A percentile compares a stretch with the other conserved stretches of the same genome.
Evolutionary conservation across 1,139 yeast genomes (phyloP).

Genomic region (Arxiozyma telluris): DNA sequence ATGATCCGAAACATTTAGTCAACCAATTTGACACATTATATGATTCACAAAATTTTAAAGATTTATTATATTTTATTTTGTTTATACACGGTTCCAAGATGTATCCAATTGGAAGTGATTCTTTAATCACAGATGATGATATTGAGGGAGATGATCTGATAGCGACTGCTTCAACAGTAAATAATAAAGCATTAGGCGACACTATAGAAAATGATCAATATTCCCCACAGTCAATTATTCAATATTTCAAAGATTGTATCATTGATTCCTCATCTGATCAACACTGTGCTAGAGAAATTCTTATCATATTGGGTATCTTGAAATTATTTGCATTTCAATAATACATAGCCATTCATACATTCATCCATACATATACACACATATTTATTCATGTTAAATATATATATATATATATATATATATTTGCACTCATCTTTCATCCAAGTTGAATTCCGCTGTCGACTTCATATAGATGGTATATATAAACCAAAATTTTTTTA

Average conservation of each 20-base stretch:
- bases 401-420: conserved; percentile 35
- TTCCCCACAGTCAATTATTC: conserved; percentile 4
- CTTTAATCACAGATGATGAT: not conserved
- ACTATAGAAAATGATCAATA: not conserved
- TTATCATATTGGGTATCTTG: conserved; percentile 19
- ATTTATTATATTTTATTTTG: conserved; percentile 21
- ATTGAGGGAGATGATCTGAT: not conserved
- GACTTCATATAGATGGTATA: not conserved
- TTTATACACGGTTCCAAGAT: conserved; percentile 17
- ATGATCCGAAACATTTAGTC: conserved; percentile 5
- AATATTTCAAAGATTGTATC: conserved; percentile 18
- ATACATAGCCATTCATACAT: not conserved
- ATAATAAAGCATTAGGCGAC: no score
- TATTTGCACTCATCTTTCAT: not conserved
- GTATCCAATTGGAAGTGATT: conserved; percentile 15
- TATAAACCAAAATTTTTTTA: not conserved
- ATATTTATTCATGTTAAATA: not conserved
- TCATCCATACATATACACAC: not conserved
- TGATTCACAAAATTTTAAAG: conserved; percentile 14
- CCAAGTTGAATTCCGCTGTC: no score
- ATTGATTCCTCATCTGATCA: conserved; percentile 16
- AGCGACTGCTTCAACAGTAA: no score
- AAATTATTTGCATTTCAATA: conserved; percentile 11
- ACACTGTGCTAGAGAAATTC: conserved; percentile 19
- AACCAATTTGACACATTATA: conserved; percentile 17